Evolutionary conservation across 108 stramenopile genomes (phyloP), one percentile per base, ranked within the genome.

Genomic region (Stephanodiscus triporus): DNA sequence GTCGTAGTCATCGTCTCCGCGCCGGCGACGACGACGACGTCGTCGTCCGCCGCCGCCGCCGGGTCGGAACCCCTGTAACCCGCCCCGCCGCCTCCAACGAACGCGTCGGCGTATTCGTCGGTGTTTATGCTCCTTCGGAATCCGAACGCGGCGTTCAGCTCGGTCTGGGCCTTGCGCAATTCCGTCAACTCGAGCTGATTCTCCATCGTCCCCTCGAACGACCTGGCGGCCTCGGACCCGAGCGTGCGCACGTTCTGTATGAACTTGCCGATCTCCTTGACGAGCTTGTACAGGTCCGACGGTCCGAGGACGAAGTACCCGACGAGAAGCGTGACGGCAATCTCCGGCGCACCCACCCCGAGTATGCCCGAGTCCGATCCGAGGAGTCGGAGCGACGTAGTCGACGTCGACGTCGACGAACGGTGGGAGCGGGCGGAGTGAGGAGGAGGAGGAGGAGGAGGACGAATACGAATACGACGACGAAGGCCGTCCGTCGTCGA

Each of bases 291-390:
- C 56, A 96, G 82, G 49, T 96, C 95, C 19, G 82, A 80, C 29
- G 92, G 92, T 38, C 95, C 95, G 47, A 96, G 78, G 26, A 96
- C 83, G 62, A 96, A 94, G 81, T 96, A 96, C 13, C 95, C 95
- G 6, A 96, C 90, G 38, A 96, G 73, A 11, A 94, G 55, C 34
- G 88, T 93, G 1, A 88, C 84, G 59, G 86, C 85, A 13, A 59
- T 32, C 23, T 59, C 58, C 7, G 58, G 58, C n/a, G 58, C 58
- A 16, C 58, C 58, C 32, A 59, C 58, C 5, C 58, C 58, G 27
- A 59, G 32, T 29, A 59, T 19, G 27, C 58, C 58, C 23, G 53
- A 54, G 9, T 59, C 58, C 6, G 10, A 0, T 0, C 58, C 58
- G 10, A 59, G 58, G 16, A 59, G 14, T 0, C 23, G 14, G 6